Evolutionary conservation across 768 basidiomycete genomes (phyloP).

Genomic region (Saitozyma sp.): DNA sequence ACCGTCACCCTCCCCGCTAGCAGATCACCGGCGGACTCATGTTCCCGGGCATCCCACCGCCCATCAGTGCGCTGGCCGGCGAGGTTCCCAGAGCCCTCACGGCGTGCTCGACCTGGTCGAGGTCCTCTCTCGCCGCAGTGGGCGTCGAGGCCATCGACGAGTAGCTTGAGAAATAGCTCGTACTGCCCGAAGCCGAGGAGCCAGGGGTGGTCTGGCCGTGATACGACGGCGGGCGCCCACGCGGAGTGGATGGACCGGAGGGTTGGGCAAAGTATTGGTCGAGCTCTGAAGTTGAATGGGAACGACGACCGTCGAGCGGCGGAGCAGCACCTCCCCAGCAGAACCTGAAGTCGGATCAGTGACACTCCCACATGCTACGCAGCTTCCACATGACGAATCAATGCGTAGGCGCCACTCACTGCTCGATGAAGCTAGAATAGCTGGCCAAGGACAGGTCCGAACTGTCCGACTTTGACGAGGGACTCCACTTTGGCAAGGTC

Average conservation of each 20-base stretch:
- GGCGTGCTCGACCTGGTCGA: slow-evolving; percentile 1
- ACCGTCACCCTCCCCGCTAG: background rate
- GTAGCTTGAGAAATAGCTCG: slow-evolving; percentile 5
- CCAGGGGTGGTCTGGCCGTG: background rate
- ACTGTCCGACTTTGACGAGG: slow-evolving; percentile 8
- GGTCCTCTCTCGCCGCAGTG: background rate
- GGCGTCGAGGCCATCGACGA: background rate
- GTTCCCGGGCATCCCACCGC: slow-evolving; percentile 5
- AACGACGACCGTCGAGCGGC: slow-evolving; percentile 2
- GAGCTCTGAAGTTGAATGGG: slow-evolving; percentile 7
- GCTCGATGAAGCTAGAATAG: slow-evolving; percentile 46
- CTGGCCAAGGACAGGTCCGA: slow-evolving; percentile 25
- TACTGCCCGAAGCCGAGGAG: background rate
- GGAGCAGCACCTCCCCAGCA: slow-evolving; percentile 46
- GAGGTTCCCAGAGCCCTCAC: background rate
- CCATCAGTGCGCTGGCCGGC: background rate
- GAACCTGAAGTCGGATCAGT: slow-evolving; percentile 29
- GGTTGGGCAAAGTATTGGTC: slow-evolving; percentile 17
- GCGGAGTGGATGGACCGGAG: background rate
- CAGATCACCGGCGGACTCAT: slow-evolving; percentile 9
- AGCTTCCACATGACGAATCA: background rate
- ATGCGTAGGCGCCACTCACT: slow-evolving; percentile 33
- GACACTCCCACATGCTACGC: slow-evolving; percentile 5
- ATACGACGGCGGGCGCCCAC: background rate
- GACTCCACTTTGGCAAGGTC: slow-evolving; percentile 28